Percentiles rank a stretch among this genome's conserved stretches.
Evolutionary conservation across 2,329 filamentous ascomycete species (phyloP).

Genomic region (Paecilomyces dactylethromorphus): DNA sequence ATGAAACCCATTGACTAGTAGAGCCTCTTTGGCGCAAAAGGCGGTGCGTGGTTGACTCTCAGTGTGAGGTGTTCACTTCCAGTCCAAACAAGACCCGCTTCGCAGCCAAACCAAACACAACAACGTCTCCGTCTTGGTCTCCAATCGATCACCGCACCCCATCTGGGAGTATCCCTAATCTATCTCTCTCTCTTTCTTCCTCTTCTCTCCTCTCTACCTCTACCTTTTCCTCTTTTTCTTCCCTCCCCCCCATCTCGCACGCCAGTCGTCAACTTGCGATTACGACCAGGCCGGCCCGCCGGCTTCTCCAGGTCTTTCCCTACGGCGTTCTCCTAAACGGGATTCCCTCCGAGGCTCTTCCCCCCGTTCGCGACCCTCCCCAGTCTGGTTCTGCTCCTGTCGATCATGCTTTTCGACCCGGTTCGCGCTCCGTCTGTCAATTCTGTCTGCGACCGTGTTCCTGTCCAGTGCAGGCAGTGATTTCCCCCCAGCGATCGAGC

Average conservation of each 20-base stretch:
- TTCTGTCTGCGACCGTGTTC: conserved; percentile 12
- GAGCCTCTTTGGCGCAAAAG: neutral
- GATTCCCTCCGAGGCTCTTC: conserved; percentile 4
- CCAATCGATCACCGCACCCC: conserved; percentile 1
- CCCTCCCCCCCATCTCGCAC: conserved; percentile 17
- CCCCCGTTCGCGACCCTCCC: conserved; percentile 1
- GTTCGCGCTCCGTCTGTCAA: conserved; percentile 12
- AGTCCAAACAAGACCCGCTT: conserved; percentile 2
- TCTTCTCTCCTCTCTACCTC: conserved; percentile 4
- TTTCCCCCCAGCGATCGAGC: neutral
- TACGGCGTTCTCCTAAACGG: conserved; percentile 7
- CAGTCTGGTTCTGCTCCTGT: conserved; percentile 8
- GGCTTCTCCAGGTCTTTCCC: conserved; percentile 8
- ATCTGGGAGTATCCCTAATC: conserved; percentile 1
- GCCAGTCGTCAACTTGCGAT: conserved; percentile 15
- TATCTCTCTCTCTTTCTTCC: conserved; percentile 3
- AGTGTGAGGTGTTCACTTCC: neutral
- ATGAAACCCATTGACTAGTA: too few species aligned
- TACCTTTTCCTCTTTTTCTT: conserved; percentile 10
- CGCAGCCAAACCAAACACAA: conserved; percentile 3
- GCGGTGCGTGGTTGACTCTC: neutral
- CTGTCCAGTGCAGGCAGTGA: conserved; percentile 6
- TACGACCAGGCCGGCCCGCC: conserved; percentile 10
- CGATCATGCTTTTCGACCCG: conserved; percentile 17
- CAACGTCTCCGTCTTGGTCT: conserved; percentile 1